phyloP scores from a whole-genome alignment of 176 grass and related monocot genomes.

The Stipa capillata region DNA sequence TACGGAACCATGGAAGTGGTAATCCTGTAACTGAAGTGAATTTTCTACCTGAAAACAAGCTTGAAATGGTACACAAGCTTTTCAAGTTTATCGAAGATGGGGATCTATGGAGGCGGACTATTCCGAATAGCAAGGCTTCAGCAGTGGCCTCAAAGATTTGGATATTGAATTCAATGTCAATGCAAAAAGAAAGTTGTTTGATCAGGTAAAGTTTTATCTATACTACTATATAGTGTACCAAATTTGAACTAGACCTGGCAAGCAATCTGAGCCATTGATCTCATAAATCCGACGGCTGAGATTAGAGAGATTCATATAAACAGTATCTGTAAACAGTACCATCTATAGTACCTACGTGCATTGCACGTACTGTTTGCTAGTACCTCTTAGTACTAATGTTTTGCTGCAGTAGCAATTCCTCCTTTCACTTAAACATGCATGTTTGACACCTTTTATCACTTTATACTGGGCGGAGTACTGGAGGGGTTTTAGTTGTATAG shows the following conservation, averaged over 20 bases:
- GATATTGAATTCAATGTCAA: conserved; percentile 75
- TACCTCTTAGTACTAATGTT: background rate
- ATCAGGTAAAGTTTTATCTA: conserved; percentile 54
- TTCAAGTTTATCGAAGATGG: conserved; percentile 87
- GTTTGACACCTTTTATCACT: background rate
- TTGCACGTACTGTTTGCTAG: too few relatives aligned
- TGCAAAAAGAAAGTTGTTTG: conserved; percentile 57
- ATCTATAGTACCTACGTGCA: too few relatives aligned
- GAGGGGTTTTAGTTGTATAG: background rate
- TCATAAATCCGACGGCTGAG: too few relatives aligned
- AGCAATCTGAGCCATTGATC: too few relatives aligned
- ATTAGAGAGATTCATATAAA: too few relatives aligned
- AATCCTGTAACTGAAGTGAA: conserved; percentile 5
- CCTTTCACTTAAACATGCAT: background rate
- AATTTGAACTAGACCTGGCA: too few relatives aligned
- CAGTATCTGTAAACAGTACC: too few relatives aligned
- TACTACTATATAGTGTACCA: too few relatives aligned
- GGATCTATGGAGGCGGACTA: conserved; percentile 76
- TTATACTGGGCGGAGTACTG: background rate
- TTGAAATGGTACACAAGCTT: conserved; percentile 62
- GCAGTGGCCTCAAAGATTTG: conserved; percentile 80
- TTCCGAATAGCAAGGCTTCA: conserved; percentile 85
- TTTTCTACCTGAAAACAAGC: conserved; percentile 46
- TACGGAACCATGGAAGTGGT: conserved; percentile 14
- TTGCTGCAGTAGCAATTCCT: background rate